Evolutionary conservation across 2,329 filamentous ascomycete species (phyloP).

Genomic region (Gremmenia infestans): DNA sequence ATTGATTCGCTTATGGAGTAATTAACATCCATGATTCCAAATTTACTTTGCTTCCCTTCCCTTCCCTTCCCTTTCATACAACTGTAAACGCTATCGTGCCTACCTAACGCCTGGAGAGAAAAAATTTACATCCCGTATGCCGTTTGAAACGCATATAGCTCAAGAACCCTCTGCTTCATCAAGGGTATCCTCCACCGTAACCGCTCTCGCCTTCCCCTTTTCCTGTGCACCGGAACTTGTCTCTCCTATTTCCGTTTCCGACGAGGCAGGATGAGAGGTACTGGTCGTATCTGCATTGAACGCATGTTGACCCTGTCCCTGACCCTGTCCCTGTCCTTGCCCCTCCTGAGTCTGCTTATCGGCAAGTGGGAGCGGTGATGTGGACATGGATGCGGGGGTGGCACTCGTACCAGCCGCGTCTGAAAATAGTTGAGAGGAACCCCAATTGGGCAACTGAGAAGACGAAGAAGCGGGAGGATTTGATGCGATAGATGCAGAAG

Average conservation of each 20-base stretch:
- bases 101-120: not conserved
- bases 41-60: no score
- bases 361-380: conserved; percentile 5
- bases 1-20: no score
- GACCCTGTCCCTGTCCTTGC: not conserved
- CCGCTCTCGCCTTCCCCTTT: conserved; percentile 43
- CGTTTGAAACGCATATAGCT: not conserved
- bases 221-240: conserved; percentile 11
- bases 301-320: not conserved
- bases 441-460: conserved; percentile 26
- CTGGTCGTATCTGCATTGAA: not conserved
- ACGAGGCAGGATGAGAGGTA: not conserved
- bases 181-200: conserved; percentile 42
- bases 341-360: not conserved
- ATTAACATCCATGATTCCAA: no score
- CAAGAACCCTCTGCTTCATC: conserved; percentile 33
- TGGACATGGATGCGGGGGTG: not conserved
- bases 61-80: not conserved
- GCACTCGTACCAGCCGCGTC: conserved; percentile 6
- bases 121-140: not conserved
- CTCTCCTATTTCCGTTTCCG: conserved; percentile 6
- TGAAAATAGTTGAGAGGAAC: conserved; percentile 25
- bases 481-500: conserved; percentile 9
- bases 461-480: conserved; percentile 8
- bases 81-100: not conserved